These are phyloP conservation scores for Emergomyces pasteurianus DNA, from an alignment of 2,329 filamentous ascomycete genomes.

Conservation along the genomic window DNA sequence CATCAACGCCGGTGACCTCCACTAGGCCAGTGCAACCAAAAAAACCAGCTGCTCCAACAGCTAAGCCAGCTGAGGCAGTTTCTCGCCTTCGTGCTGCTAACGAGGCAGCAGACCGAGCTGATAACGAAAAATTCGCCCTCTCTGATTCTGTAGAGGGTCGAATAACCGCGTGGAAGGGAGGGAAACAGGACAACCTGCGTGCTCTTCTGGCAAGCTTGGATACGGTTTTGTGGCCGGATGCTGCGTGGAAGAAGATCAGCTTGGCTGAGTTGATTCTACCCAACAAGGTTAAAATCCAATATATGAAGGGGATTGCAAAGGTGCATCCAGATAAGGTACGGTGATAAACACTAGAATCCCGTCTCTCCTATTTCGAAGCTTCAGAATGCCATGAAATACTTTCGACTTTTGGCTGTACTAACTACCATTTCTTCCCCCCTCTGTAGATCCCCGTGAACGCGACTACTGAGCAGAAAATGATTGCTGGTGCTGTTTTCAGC, in stretches of 20 bases:
- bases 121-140: conserved; percentile 86
- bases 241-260: conserved; percentile 93
- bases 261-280: conserved; percentile 87
- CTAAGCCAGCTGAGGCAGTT: conserved; percentile 59
- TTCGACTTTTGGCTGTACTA: conserved; percentile 2
- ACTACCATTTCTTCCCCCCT: not conserved
- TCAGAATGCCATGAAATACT: too few species aligned
- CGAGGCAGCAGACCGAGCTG: conserved; percentile 68
- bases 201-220: conserved; percentile 81
- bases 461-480: conserved; percentile 57
- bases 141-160: conserved; percentile 73
- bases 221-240: conserved; percentile 76
- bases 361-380: not conserved
- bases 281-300: conserved; percentile 90
- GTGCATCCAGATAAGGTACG: conserved; percentile 97
- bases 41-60: conserved; percentile 18
- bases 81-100: conserved; percentile 72
- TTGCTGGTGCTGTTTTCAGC: conserved; percentile 53
- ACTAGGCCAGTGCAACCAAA: conserved; percentile 20
- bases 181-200: conserved; percentile 84
- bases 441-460: conserved; percentile 47
- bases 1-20: conserved; percentile 25
- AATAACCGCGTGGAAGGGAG: conserved; percentile 71
- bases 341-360: conserved; percentile 10
- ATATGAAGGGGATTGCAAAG: conserved; percentile 99